Base-by-base conservation (phyloP, 805 yeast genomes). In the Candida schatavii region DNA sequence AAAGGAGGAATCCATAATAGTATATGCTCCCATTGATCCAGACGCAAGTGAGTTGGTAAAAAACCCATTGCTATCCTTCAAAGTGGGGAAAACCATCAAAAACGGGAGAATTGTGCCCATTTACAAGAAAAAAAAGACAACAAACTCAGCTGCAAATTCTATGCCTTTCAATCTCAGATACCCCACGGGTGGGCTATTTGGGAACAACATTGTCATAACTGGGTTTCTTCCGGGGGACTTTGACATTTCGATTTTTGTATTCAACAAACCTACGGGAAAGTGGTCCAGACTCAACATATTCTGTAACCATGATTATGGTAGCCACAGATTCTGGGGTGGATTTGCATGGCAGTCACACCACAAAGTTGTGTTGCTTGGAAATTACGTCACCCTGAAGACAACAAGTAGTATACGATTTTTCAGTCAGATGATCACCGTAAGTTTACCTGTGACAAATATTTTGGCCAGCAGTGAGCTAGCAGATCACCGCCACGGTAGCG, bases 271-370 rank as follows among this genome's bases (percentile, higher is more conserved):
- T 0, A 70, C 84, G 0, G 72, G 73, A 1, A 76, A 75, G 47
- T 85, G 91, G 90, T 75, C 85, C 0, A 66, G 81, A 42, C 59
- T 85, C 19, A 81, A 78, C 46, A 62, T 75, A 13, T 72, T 72
- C 32, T 56, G 82, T 50, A 70, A 74, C 37, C 81, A 77, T 47
- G 76, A 72, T 37, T 63, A 70, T 25, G 75, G 75, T 23, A 68
- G 76, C 2, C 86, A 83, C 52, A 64, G 83, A 40, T 72, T 83
- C 39, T 79, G 86, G 78, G 81, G 79, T 46, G 79, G 85, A 0
- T 81, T 75, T 59, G 80, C 80, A 1, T 85, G 95, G 95, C 75
- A 74, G 25, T 82, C 90, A 0, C 95, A 85, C 58, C 91, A 85
- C 54, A 81, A 80, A 55, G 80, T 83, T 1, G 63, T 83, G 1